Evolutionary conservation across 2,329 filamentous ascomycete species (phyloP).

Genomic region (Monosporascus sp.): DNA sequence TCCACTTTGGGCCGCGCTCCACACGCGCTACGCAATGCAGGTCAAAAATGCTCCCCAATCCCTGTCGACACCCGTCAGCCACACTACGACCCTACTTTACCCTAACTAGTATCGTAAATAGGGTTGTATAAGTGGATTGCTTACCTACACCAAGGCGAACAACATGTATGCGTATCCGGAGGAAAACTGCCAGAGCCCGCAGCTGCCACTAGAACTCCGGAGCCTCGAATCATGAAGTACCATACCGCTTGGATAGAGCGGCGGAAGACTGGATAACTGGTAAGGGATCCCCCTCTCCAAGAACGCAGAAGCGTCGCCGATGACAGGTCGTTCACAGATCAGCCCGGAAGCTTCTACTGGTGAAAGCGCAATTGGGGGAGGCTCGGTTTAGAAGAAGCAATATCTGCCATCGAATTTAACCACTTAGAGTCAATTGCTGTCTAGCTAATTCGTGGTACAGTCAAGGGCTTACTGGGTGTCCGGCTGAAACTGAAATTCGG

Average conservation of each 20-base stretch:
- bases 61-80: background rate
- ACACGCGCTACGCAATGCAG: background rate
- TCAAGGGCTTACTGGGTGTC: background rate
- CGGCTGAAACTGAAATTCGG: background rate
- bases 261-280: too few relatives aligned
- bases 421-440: background rate
- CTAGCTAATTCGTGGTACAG: background rate
- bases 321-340: background rate
- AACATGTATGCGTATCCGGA: background rate
- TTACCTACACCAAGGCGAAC: background rate
- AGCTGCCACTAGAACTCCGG: too few relatives aligned
- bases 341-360: background rate
- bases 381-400: background rate
- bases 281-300: too few relatives aligned
- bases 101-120: background rate
- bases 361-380: background rate
- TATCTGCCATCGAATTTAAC: background rate
- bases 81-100: background rate
- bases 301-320: too few relatives aligned
- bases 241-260: too few relatives aligned
- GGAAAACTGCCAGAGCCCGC: too few relatives aligned
- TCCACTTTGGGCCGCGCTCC: background rate
- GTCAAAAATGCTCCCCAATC: background rate
- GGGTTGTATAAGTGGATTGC: background rate
- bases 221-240: too few relatives aligned